Base-by-base conservation (phyloP, 2,329 filamentous ascomycete genomes). In the Chaetomium globosum region DNA sequence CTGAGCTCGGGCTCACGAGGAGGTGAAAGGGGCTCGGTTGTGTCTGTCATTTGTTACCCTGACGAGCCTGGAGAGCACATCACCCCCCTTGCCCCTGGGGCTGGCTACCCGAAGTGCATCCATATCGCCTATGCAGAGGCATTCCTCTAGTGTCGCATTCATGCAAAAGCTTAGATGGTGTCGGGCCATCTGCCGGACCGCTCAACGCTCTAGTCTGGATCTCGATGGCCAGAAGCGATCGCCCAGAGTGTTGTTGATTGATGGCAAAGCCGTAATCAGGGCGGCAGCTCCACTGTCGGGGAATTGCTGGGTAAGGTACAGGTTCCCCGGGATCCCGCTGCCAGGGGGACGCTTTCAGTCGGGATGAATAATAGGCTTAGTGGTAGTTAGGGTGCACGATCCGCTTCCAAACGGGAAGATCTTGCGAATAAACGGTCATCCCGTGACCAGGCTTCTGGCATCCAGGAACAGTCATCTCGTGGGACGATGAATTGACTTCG, bases 191-290 rank as follows among this genome's bases (percentile, higher is more conserved):
- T 62, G 21, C 52, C 30, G 59, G 46, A 31, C 59, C 59, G 31
- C 28, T 43, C 31, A 52, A 30, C 30, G 46, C n/a, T 46, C 4
- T 21, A n/a, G 51, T 46, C 51, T 55, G 51, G 36, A 39, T 39
- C 36, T 62, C 36, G 28, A 56, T 56, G 43, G 31, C 12, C 21
- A 21, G 58, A 60, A 53, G 48, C 31, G 30, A 53, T 49, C 43
- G 56, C 43, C 56, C 13, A 51, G 12, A 26, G 23, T n/a, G 49
- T 30, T 60, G 46, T 23, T 56, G 28, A 30, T 26, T 33, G 33
- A n/a, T 13, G 28, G 30, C 30, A 31, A 36, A 26, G 21, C 21
- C 21, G 23, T 13, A 31, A 23, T 39, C 21, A n/a, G 39, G 46
- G n/a, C 46, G 19, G 46, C n/a, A 23, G 46, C 46, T 48, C 46